Evolutionary conservation across 805 yeast genomes (phyloP).

Genomic region (Cyberlindnera mrakii): DNA sequence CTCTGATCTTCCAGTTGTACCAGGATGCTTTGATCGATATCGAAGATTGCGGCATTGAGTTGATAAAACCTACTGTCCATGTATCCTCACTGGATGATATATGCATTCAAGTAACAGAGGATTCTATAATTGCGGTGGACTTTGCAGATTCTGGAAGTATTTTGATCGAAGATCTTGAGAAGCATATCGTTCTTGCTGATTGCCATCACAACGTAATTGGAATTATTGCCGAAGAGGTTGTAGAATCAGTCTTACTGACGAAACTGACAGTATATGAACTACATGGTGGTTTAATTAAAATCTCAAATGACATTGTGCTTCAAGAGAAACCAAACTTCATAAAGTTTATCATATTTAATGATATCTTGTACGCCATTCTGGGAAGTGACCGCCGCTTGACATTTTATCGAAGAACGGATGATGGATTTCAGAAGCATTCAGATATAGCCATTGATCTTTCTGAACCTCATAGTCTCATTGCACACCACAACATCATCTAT

Average conservation of each 20-base stretch:
- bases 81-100: constrained; percentile 9
- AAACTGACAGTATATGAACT: constrained; percentile 3
- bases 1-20: constrained; percentile 30
- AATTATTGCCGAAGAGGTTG: constrained; percentile 3
- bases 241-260: neutral
- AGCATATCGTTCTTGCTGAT: constrained; percentile 15
- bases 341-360: constrained; percentile 11
- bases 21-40: constrained; percentile 24
- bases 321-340: constrained; percentile 11
- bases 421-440: neutral
- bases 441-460: neutral
- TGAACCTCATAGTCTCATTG: constrained; percentile 20
- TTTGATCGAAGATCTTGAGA: constrained; percentile 4
- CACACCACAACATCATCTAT: constrained; percentile 9
- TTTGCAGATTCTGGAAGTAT: constrained; percentile 8
- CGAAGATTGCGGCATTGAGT: constrained; percentile 15
- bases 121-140: constrained; percentile 16
- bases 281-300: constrained; percentile 5
- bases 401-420: constrained; percentile 3
- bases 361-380: constrained; percentile 4
- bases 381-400: constrained; percentile 3
- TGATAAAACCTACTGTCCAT: constrained; percentile 12
- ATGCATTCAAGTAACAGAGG: constrained; percentile 22
- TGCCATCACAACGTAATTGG: constrained; percentile 11
- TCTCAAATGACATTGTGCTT: constrained; percentile 2